These are phyloP conservation scores for Penicillium sp. DNA, from an alignment of 2,329 filamentous ascomycete species.

Conservation along the genomic window DNA sequence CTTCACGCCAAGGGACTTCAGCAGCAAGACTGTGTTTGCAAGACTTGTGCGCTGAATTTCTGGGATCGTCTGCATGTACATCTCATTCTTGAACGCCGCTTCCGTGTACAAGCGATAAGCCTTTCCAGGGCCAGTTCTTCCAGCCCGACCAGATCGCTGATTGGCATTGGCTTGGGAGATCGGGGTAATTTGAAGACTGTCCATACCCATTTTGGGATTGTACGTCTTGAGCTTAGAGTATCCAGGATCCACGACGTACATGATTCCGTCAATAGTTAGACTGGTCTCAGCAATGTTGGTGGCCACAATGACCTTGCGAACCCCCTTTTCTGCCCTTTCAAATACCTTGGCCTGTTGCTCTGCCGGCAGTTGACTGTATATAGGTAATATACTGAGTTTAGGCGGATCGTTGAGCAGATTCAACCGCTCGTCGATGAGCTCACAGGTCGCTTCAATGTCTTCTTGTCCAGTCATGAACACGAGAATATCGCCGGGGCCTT, in stretches of 20 bases:
- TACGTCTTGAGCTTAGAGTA: constrained; percentile 99
- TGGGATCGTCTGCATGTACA: constrained; percentile 95
- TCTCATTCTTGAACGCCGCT: constrained; percentile 89
- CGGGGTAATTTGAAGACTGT: constrained; percentile 94
- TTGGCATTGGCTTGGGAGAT: constrained; percentile 96
- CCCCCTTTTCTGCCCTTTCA: constrained; percentile 83
- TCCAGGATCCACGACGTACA: constrained; percentile 96
- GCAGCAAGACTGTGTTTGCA: constrained; percentile 87
- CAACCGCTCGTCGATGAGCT: constrained; percentile 84
- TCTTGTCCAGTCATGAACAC: constrained; percentile 99
- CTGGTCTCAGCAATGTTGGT: constrained; percentile 99
- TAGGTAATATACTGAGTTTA: constrained; percentile 90
- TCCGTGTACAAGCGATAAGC: constrained; percentile 94
- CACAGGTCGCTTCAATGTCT: constrained; percentile 96
- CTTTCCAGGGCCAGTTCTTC: constrained; percentile 92
- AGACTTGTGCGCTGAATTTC: constrained; percentile 97
- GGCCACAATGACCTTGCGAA: constrained; percentile 95
- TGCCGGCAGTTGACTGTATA: constrained; percentile 99
- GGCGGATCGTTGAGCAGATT: constrained; percentile 91
- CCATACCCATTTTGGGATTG: constrained; percentile 99
- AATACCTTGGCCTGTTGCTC: constrained; percentile 98
- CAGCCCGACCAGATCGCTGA: constrained; percentile 90
- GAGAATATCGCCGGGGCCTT: constrained; percentile 88
- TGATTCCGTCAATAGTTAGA: constrained; percentile 97
- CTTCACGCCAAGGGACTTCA: constrained; percentile 93